Conservation (phyloP, 495 filamentous ascomycete species). For the Entonaema liquescens region DNA sequence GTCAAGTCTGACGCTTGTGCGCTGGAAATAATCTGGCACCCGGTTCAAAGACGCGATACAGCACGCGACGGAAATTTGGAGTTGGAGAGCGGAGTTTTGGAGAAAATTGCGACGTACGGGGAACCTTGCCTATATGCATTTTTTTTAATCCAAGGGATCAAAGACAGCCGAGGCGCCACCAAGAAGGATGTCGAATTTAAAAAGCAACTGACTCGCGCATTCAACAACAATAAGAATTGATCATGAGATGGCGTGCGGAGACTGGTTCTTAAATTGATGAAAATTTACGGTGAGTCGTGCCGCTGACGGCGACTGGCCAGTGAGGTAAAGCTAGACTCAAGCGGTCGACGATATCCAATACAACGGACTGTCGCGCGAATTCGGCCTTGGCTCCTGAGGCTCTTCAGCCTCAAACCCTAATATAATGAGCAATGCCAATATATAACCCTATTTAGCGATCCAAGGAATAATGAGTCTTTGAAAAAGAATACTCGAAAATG, state of each 20-base stretch:
- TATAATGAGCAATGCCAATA: not conserved
- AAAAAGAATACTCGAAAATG: not conserved
- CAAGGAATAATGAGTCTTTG: not conserved
- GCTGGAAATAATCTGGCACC: not conserved
- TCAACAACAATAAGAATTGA: constrained; percentile 1
- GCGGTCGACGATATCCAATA: not conserved
- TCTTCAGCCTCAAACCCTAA: not conserved
- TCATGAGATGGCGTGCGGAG: constrained; percentile 16
- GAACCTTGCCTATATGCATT: constrained; percentile 29
- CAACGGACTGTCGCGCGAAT: not conserved
- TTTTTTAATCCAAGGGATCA: constrained; percentile 16
- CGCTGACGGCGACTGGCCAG: constrained; percentile 21
- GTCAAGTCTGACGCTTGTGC: not conserved
- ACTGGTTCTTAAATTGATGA: constrained; percentile 11
- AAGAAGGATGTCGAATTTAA: not conserved
- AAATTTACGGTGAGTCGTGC: constrained; percentile 14
- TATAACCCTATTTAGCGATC: not conserved
- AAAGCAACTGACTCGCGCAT: constrained; percentile 16
- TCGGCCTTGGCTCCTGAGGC: constrained; percentile 11
- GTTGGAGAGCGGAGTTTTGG: not conserved
- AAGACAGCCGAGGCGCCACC: not conserved
- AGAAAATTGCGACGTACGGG: constrained; percentile 23
- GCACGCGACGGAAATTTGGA: constrained; percentile 18
- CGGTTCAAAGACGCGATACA: not conserved
- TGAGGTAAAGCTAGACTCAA: not conserved